phyloP scores from a whole-genome alignment of 208 protist species.

The Leishmania aethiopica region DNA sequence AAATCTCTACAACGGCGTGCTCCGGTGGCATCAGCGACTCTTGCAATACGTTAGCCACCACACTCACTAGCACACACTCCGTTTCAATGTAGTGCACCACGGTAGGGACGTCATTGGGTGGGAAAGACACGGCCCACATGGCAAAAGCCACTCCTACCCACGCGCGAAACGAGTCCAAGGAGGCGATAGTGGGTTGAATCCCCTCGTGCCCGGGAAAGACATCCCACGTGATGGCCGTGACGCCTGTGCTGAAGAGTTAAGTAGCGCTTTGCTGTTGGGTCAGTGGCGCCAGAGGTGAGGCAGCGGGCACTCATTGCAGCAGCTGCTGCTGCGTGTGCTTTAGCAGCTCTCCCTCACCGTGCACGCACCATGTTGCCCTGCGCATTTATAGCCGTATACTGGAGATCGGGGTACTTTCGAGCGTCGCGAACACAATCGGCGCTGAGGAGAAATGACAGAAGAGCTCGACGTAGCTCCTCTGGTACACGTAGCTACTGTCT shows the following conservation, averaged over 20 bases:
- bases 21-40: conserved; percentile 38
- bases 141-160: conserved; percentile 70
- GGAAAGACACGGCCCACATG: conserved; percentile 46
- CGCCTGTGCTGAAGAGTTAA: conserved; percentile 35
- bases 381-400: conserved; percentile 51
- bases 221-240: conserved; percentile 74
- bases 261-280: conserved; percentile 3
- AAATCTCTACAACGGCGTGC: conserved; percentile 43
- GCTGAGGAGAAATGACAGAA: conserved; percentile 48
- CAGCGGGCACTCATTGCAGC: not conserved
- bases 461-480: conserved; percentile 75
- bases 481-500: conserved; percentile 56
- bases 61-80: conserved; percentile 49
- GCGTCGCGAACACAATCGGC: conserved; percentile 37
- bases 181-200: conserved; percentile 75
- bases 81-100: conserved; percentile 44
- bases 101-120: conserved; percentile 38
- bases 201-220: conserved; percentile 67
- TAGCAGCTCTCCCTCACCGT: conserved; percentile 5
- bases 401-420: conserved; percentile 57
- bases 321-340: not conserved
- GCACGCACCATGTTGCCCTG: conserved; percentile 28
- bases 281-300: not conserved
- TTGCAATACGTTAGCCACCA: conserved; percentile 64
- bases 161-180: conserved; percentile 51